A percentile compares a stretch with the other conserved stretches of the same genome.
Conservation (phyloP, 345 rosid species). For the Syzygium aromaticum region DNA sequence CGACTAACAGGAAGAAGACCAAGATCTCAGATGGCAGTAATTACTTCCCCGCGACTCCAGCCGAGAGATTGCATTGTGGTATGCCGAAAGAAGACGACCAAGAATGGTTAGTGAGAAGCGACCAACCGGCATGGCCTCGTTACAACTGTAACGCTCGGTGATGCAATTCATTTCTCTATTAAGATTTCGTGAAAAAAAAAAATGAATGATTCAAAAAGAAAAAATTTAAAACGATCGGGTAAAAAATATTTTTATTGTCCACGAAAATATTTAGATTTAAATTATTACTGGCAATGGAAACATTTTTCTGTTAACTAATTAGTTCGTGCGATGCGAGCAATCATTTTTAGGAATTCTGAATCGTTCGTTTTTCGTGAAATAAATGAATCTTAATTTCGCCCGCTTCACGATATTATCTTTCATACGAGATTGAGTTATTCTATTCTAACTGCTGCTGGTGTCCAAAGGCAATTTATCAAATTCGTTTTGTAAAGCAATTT, state of each 20-base stretch:
- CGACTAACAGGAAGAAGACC: neutral
- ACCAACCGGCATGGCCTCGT: neutral
- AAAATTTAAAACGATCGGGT: no score
- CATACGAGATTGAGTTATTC: neutral
- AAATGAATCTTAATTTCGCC: no score
- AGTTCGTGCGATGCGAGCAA: no score
- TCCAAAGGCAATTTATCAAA: neutral
- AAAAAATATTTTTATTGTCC: no score
- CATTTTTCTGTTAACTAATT: no score
- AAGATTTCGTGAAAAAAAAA: no score
- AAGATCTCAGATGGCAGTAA: neutral
- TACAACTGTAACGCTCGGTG: neutral
- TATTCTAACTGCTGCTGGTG: accelerated
- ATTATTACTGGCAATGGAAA: no score
- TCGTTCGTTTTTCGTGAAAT: no score
- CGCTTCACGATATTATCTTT: neutral
- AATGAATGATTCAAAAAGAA: no score
- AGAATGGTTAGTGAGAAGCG: neutral
- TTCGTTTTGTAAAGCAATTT: neutral
- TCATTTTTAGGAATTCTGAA: no score
- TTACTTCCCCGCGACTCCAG: neutral
- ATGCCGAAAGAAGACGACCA: neutral
- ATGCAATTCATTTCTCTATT: no score
- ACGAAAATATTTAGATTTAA: no score
- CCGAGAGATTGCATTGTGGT: neutral